Percentiles rank a stretch among this genome's conserved stretches.
phyloP scores from a whole-genome alignment of 345 rosid genomes.

The Rhodomyrtus tomentosa region DNA sequence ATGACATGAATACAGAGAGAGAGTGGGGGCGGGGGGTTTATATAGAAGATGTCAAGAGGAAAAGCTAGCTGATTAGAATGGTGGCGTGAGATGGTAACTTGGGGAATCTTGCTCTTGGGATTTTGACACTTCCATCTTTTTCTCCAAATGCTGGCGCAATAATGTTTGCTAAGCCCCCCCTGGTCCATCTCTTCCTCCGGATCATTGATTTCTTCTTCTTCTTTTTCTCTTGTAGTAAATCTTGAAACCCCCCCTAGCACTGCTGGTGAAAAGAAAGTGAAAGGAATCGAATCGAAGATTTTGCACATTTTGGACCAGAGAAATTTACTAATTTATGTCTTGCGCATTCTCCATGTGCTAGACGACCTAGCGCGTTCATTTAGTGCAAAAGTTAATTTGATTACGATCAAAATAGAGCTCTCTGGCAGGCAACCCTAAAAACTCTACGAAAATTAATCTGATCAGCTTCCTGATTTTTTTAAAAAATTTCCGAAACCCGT shows the following conservation, averaged over 20 bases:
- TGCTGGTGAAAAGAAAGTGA: not conserved
- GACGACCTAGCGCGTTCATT: not conserved
- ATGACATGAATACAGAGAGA: not conserved
- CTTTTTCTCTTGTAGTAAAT: not conserved
- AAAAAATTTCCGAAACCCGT: not conserved
- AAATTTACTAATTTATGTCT: not conserved
- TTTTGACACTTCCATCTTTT: not conserved
- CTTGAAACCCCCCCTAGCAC: not conserved
- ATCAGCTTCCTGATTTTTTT: not conserved
- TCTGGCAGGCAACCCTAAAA: accelerated
- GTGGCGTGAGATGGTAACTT: no score
- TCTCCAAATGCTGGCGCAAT: no score
- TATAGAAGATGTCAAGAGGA: not conserved
- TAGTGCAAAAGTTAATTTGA: not conserved
- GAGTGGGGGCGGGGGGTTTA: no score
- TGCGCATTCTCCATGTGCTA: no score
- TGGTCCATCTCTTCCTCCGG: no score
- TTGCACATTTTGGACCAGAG: not conserved
- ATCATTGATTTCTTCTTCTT: no score
- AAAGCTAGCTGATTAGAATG: not conserved
- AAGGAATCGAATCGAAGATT: not conserved
- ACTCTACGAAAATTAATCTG: accelerated
- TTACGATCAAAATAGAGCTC: not conserved
- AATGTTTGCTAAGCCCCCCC: no score
- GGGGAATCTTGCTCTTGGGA: not conserved